Evolutionary conservation across 768 basidiomycete species (phyloP).

Genomic region (Leccinum obscurum): DNA sequence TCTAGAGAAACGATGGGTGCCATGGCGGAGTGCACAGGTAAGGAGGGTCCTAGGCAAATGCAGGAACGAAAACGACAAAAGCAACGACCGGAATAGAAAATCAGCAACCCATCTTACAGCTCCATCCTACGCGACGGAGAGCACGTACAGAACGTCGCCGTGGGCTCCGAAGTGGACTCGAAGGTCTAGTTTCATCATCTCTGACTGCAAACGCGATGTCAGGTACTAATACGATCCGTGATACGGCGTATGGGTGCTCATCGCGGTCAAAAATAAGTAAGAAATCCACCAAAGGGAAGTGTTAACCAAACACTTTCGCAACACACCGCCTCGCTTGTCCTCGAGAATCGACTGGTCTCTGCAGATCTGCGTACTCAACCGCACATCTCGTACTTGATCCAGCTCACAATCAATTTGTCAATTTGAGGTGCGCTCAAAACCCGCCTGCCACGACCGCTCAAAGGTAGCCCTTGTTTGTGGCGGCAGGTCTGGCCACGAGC

Average conservation of each 20-base stretch:
- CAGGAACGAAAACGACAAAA: not conserved
- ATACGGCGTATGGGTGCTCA: too few relatives aligned
- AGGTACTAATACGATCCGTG: not conserved
- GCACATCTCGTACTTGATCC: slow-evolving; percentile 22
- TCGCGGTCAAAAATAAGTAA: too few relatives aligned
- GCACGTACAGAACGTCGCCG: slow-evolving; percentile 3
- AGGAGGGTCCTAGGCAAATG: not conserved
- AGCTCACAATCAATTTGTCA: too few relatives aligned
- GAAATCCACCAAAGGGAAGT: too few relatives aligned
- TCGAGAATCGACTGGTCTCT: slow-evolving; percentile 40
- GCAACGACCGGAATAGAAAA: not conserved
- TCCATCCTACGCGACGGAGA: not conserved
- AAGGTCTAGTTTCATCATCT: not conserved
- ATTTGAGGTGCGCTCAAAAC: too few relatives aligned
- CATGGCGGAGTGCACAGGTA: not conserved
- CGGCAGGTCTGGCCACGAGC: slow-evolving; percentile 90
- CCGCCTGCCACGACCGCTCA: slow-evolving; percentile 45
- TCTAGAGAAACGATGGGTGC: not conserved
- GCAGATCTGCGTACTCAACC: slow-evolving; percentile 55
- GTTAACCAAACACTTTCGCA: too few relatives aligned
- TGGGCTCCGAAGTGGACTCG: not conserved
- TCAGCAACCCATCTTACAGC: not conserved
- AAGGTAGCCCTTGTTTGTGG: slow-evolving; percentile 81
- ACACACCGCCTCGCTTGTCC: slow-evolving; percentile 53
- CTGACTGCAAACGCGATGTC: not conserved